Conservation (phyloP, 306 rosid species). For the Vigna hirtella region DNA sequence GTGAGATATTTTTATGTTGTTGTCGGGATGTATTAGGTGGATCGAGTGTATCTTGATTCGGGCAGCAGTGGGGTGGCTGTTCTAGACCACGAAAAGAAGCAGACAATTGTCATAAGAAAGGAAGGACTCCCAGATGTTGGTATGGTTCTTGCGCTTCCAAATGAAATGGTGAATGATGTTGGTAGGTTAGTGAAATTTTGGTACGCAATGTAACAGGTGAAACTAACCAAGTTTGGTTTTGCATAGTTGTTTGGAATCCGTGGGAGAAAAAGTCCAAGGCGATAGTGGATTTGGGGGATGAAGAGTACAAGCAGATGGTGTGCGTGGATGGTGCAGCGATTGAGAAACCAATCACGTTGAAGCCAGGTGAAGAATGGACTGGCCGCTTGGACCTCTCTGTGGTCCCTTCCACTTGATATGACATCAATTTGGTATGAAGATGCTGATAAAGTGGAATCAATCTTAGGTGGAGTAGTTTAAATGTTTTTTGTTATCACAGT, state of each 20-base stretch:
- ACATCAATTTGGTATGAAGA: background rate
- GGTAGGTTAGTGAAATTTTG: constrained; percentile 1
- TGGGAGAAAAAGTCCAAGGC: constrained; percentile 86
- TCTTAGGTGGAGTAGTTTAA: background rate
- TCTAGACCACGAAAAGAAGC: constrained; percentile 83
- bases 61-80: constrained; percentile 63
- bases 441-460: background rate
- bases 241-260: constrained; percentile 92
- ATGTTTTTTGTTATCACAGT: background rate
- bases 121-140: constrained; percentile 93
- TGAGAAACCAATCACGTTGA: constrained; percentile 79
- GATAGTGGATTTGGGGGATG: constrained; percentile 77
- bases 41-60: constrained; percentile 80
- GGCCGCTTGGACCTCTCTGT: constrained; percentile 78
- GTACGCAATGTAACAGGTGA: background rate
- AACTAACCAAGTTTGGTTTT: constrained; percentile 42
- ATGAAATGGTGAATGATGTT: constrained; percentile 17
- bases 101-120: constrained; percentile 66
- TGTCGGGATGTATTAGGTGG: constrained; percentile 60
- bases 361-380: constrained; percentile 89
- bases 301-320: constrained; percentile 89
- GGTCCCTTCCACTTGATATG: constrained; percentile 64
- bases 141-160: constrained; percentile 40
- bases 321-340: constrained; percentile 89
- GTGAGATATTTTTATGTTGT: background rate